Evolutionary conservation across 2,329 filamentous ascomycete species (phyloP), one percentile per base, ranked within the genome.

Genomic region (Sclerotiophoma versabilis): DNA sequence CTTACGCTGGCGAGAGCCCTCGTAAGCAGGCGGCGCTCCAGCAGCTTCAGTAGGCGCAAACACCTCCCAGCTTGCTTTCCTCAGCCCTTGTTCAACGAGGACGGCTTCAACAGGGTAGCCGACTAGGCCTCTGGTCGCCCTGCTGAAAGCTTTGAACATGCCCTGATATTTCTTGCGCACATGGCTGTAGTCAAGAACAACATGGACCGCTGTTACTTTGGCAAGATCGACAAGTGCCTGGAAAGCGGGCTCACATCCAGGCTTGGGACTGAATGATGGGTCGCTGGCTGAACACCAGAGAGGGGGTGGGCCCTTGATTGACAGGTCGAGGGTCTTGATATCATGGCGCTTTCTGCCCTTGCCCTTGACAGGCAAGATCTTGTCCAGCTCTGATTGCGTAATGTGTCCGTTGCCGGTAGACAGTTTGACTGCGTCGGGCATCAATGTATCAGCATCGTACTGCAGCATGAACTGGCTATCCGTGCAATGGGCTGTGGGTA

Each of bases 11-110:
- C 49, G 49, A 38, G 37, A 33, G n/a, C 22, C 15, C 2, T 59
- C 49, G 17, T 59, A 59, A 38, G 57, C 49, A 49, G 57, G 57
- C 38, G 49, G 53, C 14, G 57, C 57, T 4, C 27, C 53, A 42
- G 29, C 25, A 27, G 14, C 33, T 6, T 54, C 57, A 11, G 23
- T 22, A 20, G 57, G 57, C 10, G 19, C 38, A n/a, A 59, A 59
- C 6, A 54, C 54, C 29, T 54, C 41, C 57, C 53, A 59, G 33
- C 20, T 57, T 27, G 54, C 49, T 23, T 48, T 51, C n/a, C 37
- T 51, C 43, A 59, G 23, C 33, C 57, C 57, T 48, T 20, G 30
- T 19, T 48, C 15, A 38, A 17, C 20, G 4, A 59, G 57, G 8
- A 11, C 15, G 3, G 10, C 46, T 34, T 54, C 49, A n/a, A 57